These are phyloP conservation scores for Mortierella sp. DNA, from an alignment of 371 early-diverging fungal genomes.

Conservation along the genomic window DNA sequence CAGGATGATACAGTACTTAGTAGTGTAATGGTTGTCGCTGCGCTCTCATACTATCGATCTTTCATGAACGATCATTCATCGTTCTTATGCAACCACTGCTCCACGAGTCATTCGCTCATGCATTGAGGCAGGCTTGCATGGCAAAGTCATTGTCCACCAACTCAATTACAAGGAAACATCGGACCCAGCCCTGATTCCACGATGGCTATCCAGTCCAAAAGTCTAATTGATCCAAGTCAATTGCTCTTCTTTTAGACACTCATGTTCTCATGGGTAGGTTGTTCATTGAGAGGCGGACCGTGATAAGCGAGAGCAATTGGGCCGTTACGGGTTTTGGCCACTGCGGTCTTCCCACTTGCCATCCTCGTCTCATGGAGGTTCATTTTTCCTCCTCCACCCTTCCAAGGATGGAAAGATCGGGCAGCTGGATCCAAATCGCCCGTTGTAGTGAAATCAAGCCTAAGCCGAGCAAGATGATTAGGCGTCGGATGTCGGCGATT, in stretches of 20 bases:
- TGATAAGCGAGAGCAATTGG: not conserved
- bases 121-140: not conserved
- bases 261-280: not conserved
- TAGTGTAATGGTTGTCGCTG: too few species aligned
- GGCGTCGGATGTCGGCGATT: not conserved
- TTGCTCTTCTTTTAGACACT: not conserved
- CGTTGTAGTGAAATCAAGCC: not conserved
- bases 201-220: not conserved
- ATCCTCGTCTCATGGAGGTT: not conserved
- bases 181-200: not conserved
- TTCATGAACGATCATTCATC: not conserved
- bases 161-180: not conserved
- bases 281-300: not conserved
- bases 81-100: not conserved
- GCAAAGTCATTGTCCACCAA: not conserved
- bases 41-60: not conserved
- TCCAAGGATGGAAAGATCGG: conserved; percentile 14
- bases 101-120: too few species aligned
- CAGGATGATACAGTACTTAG: not conserved
- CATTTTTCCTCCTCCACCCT: not conserved
- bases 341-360: not conserved
- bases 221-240: not conserved
- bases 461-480: not conserved
- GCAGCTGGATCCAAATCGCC: conserved; percentile 9
- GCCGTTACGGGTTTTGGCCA: too few species aligned